phyloP scores from a whole-genome alignment of 805 yeast species.

The Pichia sporocuriosa region DNA sequence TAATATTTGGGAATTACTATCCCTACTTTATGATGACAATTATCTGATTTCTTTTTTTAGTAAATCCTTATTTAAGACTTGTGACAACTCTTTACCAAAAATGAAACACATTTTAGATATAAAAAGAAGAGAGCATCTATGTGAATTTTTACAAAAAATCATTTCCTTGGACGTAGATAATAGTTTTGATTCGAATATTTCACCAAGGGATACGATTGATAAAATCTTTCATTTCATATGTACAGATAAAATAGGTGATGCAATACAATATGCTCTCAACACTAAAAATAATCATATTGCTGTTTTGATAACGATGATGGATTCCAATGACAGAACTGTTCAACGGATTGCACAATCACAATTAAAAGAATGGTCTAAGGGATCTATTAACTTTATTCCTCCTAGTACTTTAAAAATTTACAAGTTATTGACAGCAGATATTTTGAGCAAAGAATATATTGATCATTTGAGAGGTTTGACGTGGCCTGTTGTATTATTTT shows the following conservation, averaged over 20 bases:
- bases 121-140: constrained; percentile 40
- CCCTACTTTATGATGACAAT: constrained; percentile 51
- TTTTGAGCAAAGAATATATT: constrained; percentile 25
- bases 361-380: constrained; percentile 56
- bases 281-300: constrained; percentile 65
- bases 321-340: constrained; percentile 60
- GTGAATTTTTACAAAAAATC: constrained; percentile 50
- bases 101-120: constrained; percentile 16
- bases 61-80: constrained; percentile 6
- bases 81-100: constrained; percentile 9
- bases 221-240: constrained; percentile 43
- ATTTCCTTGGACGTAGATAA: constrained; percentile 33
- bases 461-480: constrained; percentile 41
- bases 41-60: constrained; percentile 16
- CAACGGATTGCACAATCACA: constrained; percentile 52
- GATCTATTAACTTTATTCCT: constrained; percentile 43
- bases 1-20: constrained; percentile 48
- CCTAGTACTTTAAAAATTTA: constrained; percentile 49
- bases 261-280: constrained; percentile 54
- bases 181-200: constrained; percentile 5
- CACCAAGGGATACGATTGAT: constrained; percentile 38
- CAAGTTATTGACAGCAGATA: constrained; percentile 53
- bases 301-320: constrained; percentile 58
- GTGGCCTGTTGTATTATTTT: constrained; percentile 59
- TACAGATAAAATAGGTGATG: constrained; percentile 52